phyloP scores from a whole-genome alignment of 2,329 filamentous ascomycete species.

The Verticillium albo-atrum region DNA sequence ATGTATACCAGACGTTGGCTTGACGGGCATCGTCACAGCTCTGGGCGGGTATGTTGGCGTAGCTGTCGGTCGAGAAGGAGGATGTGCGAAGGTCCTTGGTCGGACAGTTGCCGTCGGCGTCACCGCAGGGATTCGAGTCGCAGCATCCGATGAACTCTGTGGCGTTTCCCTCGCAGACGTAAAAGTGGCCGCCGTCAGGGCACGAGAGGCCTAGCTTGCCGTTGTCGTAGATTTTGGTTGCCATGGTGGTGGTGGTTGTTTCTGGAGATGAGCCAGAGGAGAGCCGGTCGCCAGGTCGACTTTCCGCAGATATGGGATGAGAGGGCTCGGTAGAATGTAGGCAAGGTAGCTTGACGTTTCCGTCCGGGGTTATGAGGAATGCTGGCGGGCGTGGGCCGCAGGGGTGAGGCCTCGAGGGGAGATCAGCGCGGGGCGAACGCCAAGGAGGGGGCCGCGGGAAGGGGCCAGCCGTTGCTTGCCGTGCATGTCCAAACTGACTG shows the following conservation, averaged over 20 bases:
- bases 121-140: constrained; percentile 26
- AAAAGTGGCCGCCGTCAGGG: constrained; percentile 25
- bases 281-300: neutral
- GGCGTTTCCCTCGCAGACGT: constrained; percentile 26
- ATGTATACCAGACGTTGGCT: constrained; percentile 27
- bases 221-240: neutral
- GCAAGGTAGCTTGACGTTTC: neutral
- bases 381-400: neutral
- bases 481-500: neutral
- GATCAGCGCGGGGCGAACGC: neutral
- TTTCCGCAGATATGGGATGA: neutral
- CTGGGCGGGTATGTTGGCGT: constrained; percentile 23
- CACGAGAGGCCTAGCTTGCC: constrained; percentile 23
- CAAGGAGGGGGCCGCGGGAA: neutral
- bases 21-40: constrained; percentile 19
- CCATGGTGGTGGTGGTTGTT: neutral
- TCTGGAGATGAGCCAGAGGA: too few species aligned
- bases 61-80: constrained; percentile 21
- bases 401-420: neutral
- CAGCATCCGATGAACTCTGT: constrained; percentile 37
- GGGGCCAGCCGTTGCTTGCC: neutral
- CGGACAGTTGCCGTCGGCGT: constrained; percentile 26
- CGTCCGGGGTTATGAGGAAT: neutral
- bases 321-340: neutral
- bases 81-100: constrained; percentile 17